phyloP scores from a whole-genome alignment of 768 basidiomycete genomes.

The Suillus fuscotomentosus region DNA sequence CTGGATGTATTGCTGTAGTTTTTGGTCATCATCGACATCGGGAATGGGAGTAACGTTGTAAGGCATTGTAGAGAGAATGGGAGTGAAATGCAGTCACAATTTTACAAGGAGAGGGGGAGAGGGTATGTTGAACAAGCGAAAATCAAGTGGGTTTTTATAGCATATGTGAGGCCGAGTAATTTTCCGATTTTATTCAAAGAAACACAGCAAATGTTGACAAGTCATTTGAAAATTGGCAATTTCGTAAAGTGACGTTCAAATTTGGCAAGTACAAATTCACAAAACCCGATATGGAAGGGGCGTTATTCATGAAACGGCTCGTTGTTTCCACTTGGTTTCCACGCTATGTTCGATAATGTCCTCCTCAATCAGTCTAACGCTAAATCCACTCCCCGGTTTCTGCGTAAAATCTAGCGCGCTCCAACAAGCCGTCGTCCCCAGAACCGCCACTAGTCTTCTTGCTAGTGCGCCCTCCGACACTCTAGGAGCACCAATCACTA shows the following conservation, averaged over 20 bases:
- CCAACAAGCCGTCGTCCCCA: slow-evolving; percentile 33
- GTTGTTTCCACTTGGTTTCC: not conserved
- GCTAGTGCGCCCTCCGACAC: not conserved
- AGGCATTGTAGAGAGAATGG: not conserved
- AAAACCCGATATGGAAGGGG: not conserved
- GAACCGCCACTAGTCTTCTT: slow-evolving; percentile 10
- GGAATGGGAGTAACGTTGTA: slow-evolving; percentile 62
- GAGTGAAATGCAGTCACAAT: not conserved
- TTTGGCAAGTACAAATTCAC: not conserved
- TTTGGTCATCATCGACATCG: slow-evolving; percentile 58
- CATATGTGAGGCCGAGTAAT: slow-evolving; percentile 2
- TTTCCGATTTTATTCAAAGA: slow-evolving; percentile 1
- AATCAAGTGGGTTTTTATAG: not conserved
- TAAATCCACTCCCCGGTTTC: slow-evolving; percentile 66
- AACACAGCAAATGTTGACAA: slow-evolving; percentile 2
- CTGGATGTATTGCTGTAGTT: slow-evolving; percentile 72
- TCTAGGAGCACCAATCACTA: slow-evolving; percentile 27
- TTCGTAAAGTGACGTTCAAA: not conserved
- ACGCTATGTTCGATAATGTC: slow-evolving; percentile 5
- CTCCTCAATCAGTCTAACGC: slow-evolving; percentile 27
- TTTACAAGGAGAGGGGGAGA: not conserved
- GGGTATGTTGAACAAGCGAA: too few species aligned
- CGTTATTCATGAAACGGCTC: not conserved
- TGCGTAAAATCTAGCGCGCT: slow-evolving; percentile 61
- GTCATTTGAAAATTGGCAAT: slow-evolving; percentile 1